phyloP scores from a whole-genome alignment of 495 filamentous ascomycete genomes.

The Penicillium lividum region DNA sequence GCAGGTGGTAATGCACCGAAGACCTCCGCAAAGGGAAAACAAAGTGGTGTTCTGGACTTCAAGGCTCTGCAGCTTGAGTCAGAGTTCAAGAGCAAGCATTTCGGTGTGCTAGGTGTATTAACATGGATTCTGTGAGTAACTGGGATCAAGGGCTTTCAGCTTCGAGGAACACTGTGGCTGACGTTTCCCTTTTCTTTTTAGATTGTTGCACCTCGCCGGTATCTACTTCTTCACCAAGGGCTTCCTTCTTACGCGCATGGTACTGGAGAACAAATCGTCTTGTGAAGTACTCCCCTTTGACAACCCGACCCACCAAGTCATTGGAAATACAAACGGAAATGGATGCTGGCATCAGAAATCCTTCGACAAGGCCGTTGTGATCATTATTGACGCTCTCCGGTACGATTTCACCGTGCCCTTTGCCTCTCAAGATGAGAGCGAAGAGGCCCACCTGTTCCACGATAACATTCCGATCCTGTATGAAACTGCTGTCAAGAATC shows the following conservation, averaged over 20 bases:
- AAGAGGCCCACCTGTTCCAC: constrained; percentile 71
- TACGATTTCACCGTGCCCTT: constrained; percentile 96
- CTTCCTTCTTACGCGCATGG: constrained; percentile 91
- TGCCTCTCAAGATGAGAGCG: constrained; percentile 46
- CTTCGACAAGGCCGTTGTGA: constrained; percentile 87
- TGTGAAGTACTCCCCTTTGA: constrained; percentile 72
- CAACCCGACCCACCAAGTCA: constrained; percentile 23
- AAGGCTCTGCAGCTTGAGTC: constrained; percentile 31
- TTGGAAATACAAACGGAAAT: constrained; percentile 44
- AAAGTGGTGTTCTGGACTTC: constrained; percentile 23
- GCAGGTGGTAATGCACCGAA: neutral
- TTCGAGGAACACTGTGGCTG: constrained; percentile 6
- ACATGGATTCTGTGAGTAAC: constrained; percentile 47
- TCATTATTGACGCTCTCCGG: constrained; percentile 90
- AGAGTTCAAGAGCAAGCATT: constrained; percentile 45
- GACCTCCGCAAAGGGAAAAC: constrained; percentile 13
- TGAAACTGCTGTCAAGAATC: constrained; percentile 70
- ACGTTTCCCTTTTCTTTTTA: constrained; percentile 23
- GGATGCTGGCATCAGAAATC: constrained; percentile 96
- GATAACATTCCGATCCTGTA: constrained; percentile 85
- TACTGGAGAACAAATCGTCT: constrained; percentile 83
- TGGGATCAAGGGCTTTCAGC: neutral
- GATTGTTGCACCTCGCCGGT: constrained; percentile 72
- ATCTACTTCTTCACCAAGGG: constrained; percentile 93
- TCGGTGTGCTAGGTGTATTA: constrained; percentile 44